Evolutionary conservation across 768 basidiomycete species (phyloP).

Genomic region (Royoungia palumana): DNA sequence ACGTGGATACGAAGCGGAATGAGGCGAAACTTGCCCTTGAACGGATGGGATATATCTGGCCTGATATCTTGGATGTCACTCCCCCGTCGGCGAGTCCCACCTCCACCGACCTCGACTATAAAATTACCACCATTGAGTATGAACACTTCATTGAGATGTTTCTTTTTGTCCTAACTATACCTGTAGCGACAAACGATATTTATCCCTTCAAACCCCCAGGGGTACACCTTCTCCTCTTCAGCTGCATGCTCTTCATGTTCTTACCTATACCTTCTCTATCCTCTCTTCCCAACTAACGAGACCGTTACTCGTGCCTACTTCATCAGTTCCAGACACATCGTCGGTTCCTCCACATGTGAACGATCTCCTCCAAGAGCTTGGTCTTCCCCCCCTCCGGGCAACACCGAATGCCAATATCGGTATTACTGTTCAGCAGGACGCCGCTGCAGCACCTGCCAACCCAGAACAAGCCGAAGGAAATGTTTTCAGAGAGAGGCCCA

Average conservation of each 20-base stretch:
- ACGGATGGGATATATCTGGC: constrained; percentile 41
- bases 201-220: constrained; percentile 46
- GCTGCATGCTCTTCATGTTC: constrained; percentile 45
- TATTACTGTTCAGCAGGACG: constrained; percentile 16
- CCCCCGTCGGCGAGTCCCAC: constrained; percentile 23
- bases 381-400: constrained; percentile 50
- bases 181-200: constrained; percentile 40
- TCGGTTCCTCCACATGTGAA: constrained; percentile 53
- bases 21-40: constrained; percentile 30
- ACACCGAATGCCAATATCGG: constrained; percentile 27
- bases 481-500: constrained; percentile 50
- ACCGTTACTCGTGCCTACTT: constrained; percentile 27
- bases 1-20: constrained; percentile 13
- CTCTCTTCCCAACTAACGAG: constrained; percentile 51
- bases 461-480: constrained; percentile 31
- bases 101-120: constrained; percentile 33
- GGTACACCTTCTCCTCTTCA: constrained; percentile 56
- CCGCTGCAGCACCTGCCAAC: constrained; percentile 14
- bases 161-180: constrained; percentile 3
- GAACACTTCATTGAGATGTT: not conserved
- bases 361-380: constrained; percentile 60
- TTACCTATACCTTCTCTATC: constrained; percentile 46
- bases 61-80: constrained; percentile 38
- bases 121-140: constrained; percentile 20
- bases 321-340: constrained; percentile 20